phyloP scores from a whole-genome alignment of 108 stramenopile species.

The Nitzschia sp. region DNA sequence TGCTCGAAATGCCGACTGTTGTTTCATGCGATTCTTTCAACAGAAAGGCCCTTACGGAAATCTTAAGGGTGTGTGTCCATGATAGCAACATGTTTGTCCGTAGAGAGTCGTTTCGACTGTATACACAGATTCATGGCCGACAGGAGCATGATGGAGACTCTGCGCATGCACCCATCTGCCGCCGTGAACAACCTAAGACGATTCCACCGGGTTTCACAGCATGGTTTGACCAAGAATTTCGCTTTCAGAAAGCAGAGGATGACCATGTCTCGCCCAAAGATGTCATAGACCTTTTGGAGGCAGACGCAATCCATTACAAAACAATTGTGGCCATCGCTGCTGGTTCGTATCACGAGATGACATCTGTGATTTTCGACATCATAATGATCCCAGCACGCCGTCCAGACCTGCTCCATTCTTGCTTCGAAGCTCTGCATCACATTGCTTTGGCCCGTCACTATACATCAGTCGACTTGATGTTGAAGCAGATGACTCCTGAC shows the following conservation, averaged over 20 bases:
- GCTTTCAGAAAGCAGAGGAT: no score
- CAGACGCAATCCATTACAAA: constrained; percentile 46
- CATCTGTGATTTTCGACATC: constrained; percentile 52
- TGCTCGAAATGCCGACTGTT: no score
- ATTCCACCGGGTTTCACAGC: no score
- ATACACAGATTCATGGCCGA: no score
- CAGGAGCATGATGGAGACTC: no score
- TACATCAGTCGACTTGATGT: constrained; percentile 39
- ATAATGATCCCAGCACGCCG: constrained; percentile 36
- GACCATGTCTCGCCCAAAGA: constrained; percentile 6
- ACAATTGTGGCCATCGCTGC: constrained; percentile 57
- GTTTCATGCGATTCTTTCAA: no score
- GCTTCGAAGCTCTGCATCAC: constrained; percentile 54
- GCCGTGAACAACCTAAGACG: no score
- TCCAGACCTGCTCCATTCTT: constrained; percentile 45
- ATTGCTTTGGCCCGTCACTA: constrained; percentile 55
- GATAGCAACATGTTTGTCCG: constrained; percentile 24
- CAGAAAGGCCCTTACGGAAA: no score
- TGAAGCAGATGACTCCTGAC: constrained; percentile 40
- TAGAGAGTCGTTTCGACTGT: constrained; percentile 1
- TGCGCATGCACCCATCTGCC: no score
- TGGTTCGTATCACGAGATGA: constrained; percentile 25
- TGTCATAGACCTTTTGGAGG: constrained; percentile 47
- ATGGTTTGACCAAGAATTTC: no score
- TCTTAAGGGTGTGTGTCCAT: no score